A percentile compares a stretch with the other conserved stretches of the same genome.
phyloP scores from a whole-genome alignment of 176 grass and related monocot species.

The Paspalum notatum region DNA sequence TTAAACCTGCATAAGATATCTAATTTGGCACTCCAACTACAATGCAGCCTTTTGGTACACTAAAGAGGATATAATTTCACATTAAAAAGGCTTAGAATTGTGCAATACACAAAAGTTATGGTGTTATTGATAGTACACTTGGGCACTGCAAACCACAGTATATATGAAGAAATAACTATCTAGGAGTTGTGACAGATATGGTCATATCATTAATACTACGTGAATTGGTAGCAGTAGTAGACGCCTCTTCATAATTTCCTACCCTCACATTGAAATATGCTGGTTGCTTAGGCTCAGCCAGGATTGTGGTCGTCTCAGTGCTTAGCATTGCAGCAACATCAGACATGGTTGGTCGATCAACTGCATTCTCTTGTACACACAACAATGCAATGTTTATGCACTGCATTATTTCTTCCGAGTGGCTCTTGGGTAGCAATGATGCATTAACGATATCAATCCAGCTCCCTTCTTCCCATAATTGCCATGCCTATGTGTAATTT shows the following conservation, averaged over 20 bases:
- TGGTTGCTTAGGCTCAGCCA: slow-evolving; percentile 15
- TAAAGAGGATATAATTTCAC: neutral
- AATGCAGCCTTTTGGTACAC: neutral
- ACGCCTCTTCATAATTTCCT: neutral
- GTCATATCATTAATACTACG: slow-evolving; percentile 1
- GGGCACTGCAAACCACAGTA: neutral
- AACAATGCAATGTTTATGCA: slow-evolving; percentile 30
- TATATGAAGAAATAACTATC: neutral
- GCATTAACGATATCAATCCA: slow-evolving; percentile 9
- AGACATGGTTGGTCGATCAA: slow-evolving; percentile 29
- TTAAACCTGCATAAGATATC: no score
- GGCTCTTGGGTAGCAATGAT: neutral
- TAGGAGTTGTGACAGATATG: neutral
- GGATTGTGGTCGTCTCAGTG: neutral
- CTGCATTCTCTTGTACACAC: slow-evolving; percentile 39
- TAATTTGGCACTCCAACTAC: neutral
- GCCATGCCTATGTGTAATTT: slow-evolving; percentile 19
- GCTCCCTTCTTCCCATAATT: neutral
- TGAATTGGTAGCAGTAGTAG: neutral
- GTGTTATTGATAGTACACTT: no score
- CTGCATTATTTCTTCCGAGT: neutral
- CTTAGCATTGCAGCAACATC: slow-evolving; percentile 22
- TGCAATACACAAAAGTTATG: no score
- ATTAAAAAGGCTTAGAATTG: no score
- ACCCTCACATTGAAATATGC: slow-evolving; percentile 32